Evolutionary conservation across 352 stramenopile species (phyloP).

Genomic region (Globisporangium megalacanthum): DNA sequence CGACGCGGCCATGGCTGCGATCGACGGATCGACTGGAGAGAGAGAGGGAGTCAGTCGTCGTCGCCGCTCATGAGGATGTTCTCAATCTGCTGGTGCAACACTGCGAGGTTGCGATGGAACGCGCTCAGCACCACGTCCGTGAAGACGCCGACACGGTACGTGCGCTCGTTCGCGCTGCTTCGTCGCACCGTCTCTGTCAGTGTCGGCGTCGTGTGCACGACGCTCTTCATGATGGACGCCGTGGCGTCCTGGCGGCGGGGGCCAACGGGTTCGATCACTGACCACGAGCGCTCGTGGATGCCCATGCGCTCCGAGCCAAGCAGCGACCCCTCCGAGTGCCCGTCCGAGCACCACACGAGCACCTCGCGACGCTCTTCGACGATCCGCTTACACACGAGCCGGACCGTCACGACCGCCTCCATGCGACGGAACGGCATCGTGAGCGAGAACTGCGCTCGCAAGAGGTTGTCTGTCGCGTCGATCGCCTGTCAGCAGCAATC

Average conservation of each 20-base stretch:
- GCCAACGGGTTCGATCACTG: not conserved
- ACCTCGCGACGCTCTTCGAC: conserved; percentile 5
- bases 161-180: too few species aligned
- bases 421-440: not conserved
- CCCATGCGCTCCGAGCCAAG: not conserved
- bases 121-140: conserved; percentile 8
- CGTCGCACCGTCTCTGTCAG: too few species aligned
- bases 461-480: not conserved
- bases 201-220: too few species aligned
- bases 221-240: too few species aligned
- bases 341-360: conserved; percentile 1
- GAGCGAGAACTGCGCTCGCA: not conserved
- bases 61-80: not conserved
- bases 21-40: too few species aligned
- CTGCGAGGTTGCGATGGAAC: conserved; percentile 6
- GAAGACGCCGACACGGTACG: conserved; percentile 1
- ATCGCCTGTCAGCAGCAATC: not conserved
- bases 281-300: conserved; percentile 3
- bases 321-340: not conserved
- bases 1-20: too few species aligned
- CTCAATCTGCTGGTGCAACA: conserved; percentile 7
- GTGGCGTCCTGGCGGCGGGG: too few species aligned
- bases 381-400: conserved; percentile 2
- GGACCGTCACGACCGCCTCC: not conserved
- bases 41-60: too few species aligned